Evolutionary conservation across 176 grass and related monocot genomes (phyloP).

Genomic region (Oryza longistaminata): DNA sequence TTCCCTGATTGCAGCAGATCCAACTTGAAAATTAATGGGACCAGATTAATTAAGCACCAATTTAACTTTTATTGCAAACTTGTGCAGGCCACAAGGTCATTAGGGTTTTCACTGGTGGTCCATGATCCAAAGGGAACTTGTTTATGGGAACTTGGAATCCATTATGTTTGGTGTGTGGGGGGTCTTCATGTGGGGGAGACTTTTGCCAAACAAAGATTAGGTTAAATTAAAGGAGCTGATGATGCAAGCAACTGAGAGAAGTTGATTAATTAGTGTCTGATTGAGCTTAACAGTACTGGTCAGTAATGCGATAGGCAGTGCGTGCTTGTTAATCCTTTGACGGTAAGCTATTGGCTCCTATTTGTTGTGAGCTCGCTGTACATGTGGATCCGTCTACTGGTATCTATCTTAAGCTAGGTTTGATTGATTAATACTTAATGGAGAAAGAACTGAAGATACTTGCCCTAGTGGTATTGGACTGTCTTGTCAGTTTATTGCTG

Average conservation of each 20-base stretch:
- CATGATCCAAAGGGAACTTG: slow-evolving; percentile 25
- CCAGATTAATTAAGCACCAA: background rate
- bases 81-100: background rate
- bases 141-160: slow-evolving; percentile 35
- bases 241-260: background rate
- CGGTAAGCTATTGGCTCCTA: slow-evolving; percentile 25
- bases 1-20: background rate
- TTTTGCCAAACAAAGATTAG: slow-evolving; percentile 13
- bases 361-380: background rate
- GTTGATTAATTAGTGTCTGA: background rate
- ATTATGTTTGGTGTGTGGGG: background rate
- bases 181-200: slow-evolving; percentile 1
- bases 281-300: background rate
- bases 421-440: background rate
- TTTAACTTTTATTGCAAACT: background rate
- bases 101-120: slow-evolving; percentile 29
- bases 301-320: background rate
- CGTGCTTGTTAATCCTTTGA: slow-evolving; percentile 3
- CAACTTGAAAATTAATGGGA: background rate
- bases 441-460: background rate
- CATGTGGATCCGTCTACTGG: background rate
- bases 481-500: background rate
- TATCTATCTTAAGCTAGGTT: background rate
- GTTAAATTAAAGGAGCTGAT: background rate
- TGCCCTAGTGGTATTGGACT: background rate